phyloP scores from a whole-genome alignment of 441 rosid genomes.

The Jatropha multifida region DNA sequence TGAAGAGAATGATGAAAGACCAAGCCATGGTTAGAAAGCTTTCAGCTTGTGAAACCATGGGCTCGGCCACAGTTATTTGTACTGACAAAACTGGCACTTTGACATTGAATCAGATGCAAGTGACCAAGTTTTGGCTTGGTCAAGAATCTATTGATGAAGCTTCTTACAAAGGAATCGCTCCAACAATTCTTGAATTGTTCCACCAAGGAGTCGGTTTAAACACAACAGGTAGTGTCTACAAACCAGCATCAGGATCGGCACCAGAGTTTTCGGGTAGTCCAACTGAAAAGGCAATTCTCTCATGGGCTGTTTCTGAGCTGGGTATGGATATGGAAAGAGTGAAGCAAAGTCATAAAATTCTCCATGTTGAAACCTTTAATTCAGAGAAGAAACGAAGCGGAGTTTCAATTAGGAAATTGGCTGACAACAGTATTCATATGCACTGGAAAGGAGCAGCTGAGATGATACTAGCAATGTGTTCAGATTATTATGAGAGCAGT shows the following conservation, averaged over 20 bases:
- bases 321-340: constrained; percentile 52
- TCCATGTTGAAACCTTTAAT: constrained; percentile 72
- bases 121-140: constrained; percentile 67
- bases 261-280: constrained; percentile 76
- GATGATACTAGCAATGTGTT: constrained; percentile 65
- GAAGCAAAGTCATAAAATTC: constrained; percentile 41
- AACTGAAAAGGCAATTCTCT: constrained; percentile 79
- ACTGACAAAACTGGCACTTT: constrained; percentile 79
- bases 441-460: constrained; percentile 95
- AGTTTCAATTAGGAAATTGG: constrained; percentile 39
- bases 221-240: constrained; percentile 62
- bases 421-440: constrained; percentile 45
- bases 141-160: constrained; percentile 47
- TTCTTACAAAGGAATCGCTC: constrained; percentile 33
- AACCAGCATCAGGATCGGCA: constrained; percentile 35
- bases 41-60: constrained; percentile 78
- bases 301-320: constrained; percentile 63
- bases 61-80: constrained; percentile 75
- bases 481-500: constrained; percentile 42
- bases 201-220: constrained; percentile 64
- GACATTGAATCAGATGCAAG: constrained; percentile 67
- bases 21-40: constrained; percentile 82
- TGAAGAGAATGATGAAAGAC: constrained; percentile 83
- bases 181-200: constrained; percentile 43
- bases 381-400: constrained; percentile 76